Evolutionary conservation across 129 eudicot genomes (phyloP).

Genomic region (Cynara cardunculus): DNA sequence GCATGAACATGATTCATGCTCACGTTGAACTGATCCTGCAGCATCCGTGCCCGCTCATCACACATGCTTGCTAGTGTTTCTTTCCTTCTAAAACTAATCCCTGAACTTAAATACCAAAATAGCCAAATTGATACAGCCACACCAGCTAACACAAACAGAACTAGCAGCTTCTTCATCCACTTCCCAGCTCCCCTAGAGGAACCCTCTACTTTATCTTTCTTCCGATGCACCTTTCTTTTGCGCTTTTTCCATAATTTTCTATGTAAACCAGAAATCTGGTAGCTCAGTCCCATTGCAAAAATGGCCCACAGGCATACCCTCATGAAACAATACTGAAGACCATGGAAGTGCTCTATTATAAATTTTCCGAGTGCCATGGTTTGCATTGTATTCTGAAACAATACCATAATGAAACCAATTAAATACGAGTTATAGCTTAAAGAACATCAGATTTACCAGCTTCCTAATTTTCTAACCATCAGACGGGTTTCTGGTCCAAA

Average conservation of each 20-base stretch:
- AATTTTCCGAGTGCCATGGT: conserved; percentile 9
- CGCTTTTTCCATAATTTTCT: conserved; percentile 32
- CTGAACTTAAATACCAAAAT: conserved; percentile 47
- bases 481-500: background rate
- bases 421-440: background rate
- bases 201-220: conserved; percentile 35
- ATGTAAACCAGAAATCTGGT: conserved; percentile 21
- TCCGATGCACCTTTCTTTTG: conserved; percentile 20
- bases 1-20: conserved; percentile 97
- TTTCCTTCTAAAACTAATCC: conserved; percentile 46
- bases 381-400: conserved; percentile 24
- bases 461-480: background rate
- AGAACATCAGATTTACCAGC: background rate
- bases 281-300: conserved; percentile 40
- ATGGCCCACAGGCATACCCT: conserved; percentile 46
- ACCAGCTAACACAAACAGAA: conserved; percentile 45
- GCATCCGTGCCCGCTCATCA: conserved; percentile 91
- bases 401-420: background rate
- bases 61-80: conserved; percentile 85
- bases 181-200: conserved; percentile 51
- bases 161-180: conserved; percentile 59
- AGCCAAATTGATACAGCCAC: conserved; percentile 48
- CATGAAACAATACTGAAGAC: conserved; percentile 15
- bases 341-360: conserved; percentile 14
- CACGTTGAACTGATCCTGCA: conserved; percentile 93